Base-by-base conservation (phyloP, 306 rosid species). In the Lathyrus oleraceus region DNA sequence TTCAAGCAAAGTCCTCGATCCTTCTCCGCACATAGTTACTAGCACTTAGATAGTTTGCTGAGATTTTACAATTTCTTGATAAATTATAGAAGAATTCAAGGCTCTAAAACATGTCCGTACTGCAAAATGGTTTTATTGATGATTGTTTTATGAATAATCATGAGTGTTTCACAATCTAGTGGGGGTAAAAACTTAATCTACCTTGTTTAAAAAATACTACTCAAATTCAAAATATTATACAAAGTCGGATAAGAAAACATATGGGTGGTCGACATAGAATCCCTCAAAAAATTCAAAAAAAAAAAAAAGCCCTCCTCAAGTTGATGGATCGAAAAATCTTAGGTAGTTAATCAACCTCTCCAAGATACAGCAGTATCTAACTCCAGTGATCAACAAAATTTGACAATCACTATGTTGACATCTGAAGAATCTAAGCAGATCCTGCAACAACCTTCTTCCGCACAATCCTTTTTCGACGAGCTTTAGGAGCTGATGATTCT, bases 371-470 rank as follows among this genome's bases (percentile, higher is more conserved):
- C 28, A 74, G 61, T 6, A 32, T 35, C 49, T 21, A 67, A 43
- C 80, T 57, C 71, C 60, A 54, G 65, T 76, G 1, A 62, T 71
- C 72, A 57, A 80, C 89, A 87, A 89, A 89, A 88, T 76, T 84
- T 86, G 77, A 68, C 61, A 42, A 58, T 27, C 65, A 67, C 51
- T 30, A 15, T 23, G 57, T 70, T 60, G 39, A 14, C 42, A 48
- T 56, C 30, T 19, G 15, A 52, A 76, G 42, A 38, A 65, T 78
- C 85, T 78, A 85, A 15, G 88, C 44, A 67, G 86, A 81, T 52
- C 92, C 82, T 49, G 97, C 72, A 16, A 92, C 72, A 83, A 89
- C 96, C 82, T 91, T 95, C 83, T 87, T 91, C 83, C 91, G 75
- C 36, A 95, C 96, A 73, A 89, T 62, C 81, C 97, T 87, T 83